These are phyloP conservation scores for Sphaerulina vaccinii DNA, from an alignment of 2,329 filamentous ascomycete genomes.

Conservation along the genomic window DNA sequence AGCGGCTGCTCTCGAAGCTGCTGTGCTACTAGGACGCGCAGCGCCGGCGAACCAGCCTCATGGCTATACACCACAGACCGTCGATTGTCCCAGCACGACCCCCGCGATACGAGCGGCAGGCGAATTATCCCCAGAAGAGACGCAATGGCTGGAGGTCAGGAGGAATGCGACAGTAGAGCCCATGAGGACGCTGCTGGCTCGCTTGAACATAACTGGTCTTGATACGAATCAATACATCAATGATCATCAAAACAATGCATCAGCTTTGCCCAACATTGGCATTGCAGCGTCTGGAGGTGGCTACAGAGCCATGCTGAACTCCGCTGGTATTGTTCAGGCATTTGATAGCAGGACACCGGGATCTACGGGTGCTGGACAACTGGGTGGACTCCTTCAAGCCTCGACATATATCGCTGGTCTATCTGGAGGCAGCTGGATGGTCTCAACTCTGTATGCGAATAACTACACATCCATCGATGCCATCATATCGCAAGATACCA, in stretches of 20 bases:
- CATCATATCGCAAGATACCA: conserved; percentile 47
- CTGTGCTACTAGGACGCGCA: conserved; percentile 24
- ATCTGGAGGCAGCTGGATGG: conserved; percentile 80
- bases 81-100: conserved; percentile 67
- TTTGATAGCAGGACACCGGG: conserved; percentile 71
- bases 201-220: conserved; percentile 73
- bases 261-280: conserved; percentile 65
- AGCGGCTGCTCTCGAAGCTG: neutral
- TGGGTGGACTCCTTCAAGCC: conserved; percentile 78
- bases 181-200: conserved; percentile 70
- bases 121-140: conserved; percentile 66
- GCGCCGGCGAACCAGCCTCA: conserved; percentile 57
- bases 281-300: conserved; percentile 81
- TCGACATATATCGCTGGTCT: conserved; percentile 78
- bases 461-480: conserved; percentile 71
- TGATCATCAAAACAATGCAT: conserved; percentile 54
- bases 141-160: conserved; percentile 69
- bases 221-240: conserved; percentile 73
- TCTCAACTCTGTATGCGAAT: conserved; percentile 74
- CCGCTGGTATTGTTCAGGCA: conserved; percentile 74
- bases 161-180: conserved; percentile 70
- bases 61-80: conserved; percentile 68
- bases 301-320: conserved; percentile 82
- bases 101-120: conserved; percentile 67
- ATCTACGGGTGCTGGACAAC: conserved; percentile 61